Conservation (phyloP, 1,284 basidiomycete species). For the Ceratobasidium sp. region DNA sequence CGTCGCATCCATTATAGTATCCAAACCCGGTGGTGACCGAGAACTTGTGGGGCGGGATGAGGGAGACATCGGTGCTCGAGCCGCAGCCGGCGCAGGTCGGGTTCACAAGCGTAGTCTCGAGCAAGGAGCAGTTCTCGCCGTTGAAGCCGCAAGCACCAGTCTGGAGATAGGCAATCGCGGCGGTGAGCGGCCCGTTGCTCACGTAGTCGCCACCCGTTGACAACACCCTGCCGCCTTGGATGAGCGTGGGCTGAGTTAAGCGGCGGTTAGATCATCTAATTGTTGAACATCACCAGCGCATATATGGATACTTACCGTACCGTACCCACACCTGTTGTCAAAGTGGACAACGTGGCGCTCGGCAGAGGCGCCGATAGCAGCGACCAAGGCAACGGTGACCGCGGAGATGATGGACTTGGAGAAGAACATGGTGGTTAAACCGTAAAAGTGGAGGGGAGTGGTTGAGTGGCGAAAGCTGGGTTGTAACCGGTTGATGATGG, state of each 20-base stretch:
- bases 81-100: conserved; percentile 54
- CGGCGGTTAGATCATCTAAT: background rate
- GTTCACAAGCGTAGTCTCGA: conserved; percentile 57
- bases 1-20: conserved; percentile 57
- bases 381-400: conserved; percentile 12
- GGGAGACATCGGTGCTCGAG: conserved; percentile 57
- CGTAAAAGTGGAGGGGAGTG: background rate
- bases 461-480: background rate
- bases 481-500: background rate
- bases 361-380: conserved; percentile 39
- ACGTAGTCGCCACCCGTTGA: conserved; percentile 52
- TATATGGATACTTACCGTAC: conserved; percentile 48
- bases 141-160: conserved; percentile 56
- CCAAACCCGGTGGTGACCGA: conserved; percentile 56
- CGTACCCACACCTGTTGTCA: conserved; percentile 53
- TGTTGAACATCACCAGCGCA: background rate
- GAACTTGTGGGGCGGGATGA: conserved; percentile 57
- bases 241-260: conserved; percentile 48
- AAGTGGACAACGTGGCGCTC: conserved; percentile 50
- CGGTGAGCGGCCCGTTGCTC: conserved; percentile 52
- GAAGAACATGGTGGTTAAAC: background rate
- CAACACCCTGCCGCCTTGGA: conserved; percentile 47
- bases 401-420: conserved; percentile 12
- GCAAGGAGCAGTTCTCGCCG: conserved; percentile 56
- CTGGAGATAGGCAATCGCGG: conserved; percentile 57